phyloP scores from a whole-genome alignment of 495 filamentous ascomycete genomes.

The Talaromyces trachyspermus region DNA sequence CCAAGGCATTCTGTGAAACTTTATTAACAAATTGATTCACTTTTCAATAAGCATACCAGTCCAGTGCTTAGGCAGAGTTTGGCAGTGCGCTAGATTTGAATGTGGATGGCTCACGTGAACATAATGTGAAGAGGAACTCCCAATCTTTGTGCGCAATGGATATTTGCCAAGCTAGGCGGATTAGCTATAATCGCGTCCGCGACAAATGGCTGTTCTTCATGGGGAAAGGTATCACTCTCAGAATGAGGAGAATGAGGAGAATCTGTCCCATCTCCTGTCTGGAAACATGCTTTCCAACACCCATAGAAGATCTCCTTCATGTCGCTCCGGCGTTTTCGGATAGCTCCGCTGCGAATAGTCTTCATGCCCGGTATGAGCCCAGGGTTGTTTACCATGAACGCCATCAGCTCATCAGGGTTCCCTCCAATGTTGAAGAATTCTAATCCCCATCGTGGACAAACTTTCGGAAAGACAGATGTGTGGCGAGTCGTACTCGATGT shows the following conservation, averaged over 20 bases:
- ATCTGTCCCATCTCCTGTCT: constrained; percentile 52
- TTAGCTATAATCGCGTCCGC: constrained; percentile 80
- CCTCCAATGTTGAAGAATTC: constrained; percentile 78
- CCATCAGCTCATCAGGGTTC: constrained; percentile 72
- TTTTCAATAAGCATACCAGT: background rate
- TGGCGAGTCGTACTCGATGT: constrained; percentile 71
- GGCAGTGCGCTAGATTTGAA: background rate
- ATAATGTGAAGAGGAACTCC: constrained; percentile 74
- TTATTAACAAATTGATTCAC: background rate
- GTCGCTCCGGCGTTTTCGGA: constrained; percentile 52
- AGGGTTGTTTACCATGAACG: constrained; percentile 81
- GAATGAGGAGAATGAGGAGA: constrained; percentile 37
- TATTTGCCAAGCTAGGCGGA: constrained; percentile 72
- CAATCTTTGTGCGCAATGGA: constrained; percentile 73
- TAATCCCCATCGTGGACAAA: constrained; percentile 60
- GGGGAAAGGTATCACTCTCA: constrained; percentile 33
- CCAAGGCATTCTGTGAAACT: constrained; percentile 48
- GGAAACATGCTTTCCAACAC: constrained; percentile 69
- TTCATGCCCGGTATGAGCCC: constrained; percentile 66
- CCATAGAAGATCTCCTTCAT: constrained; percentile 67
- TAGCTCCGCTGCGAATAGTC: constrained; percentile 59
- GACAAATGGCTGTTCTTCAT: constrained; percentile 53
- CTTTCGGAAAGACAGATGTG: constrained; percentile 61
- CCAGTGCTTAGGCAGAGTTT: too few relatives aligned
- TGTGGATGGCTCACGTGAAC: constrained; percentile 53